A percentile compares a stretch with the other conserved stretches of the same genome.
These are phyloP conservation scores for Penicillium macrosclerotiorum DNA, from an alignment of 495 filamentous ascomycete species.

Conservation along the genomic window DNA sequence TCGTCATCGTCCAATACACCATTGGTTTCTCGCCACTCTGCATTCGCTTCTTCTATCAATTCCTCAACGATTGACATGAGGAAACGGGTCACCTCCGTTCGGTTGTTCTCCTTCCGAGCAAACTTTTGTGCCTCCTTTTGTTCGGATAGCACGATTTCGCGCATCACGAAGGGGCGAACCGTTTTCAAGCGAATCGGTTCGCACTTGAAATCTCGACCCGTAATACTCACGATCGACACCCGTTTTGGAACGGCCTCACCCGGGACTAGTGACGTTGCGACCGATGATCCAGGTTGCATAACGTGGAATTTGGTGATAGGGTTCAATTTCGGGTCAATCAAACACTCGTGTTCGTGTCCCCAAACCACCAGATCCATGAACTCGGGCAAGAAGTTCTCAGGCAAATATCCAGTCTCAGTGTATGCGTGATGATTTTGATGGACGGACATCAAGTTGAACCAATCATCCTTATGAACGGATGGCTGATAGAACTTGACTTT, in stretches of 20 bases:
- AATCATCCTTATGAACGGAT: constrained; percentile 77
- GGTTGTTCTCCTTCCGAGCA: constrained; percentile 77
- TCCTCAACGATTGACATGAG: constrained; percentile 76
- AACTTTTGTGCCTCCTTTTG: constrained; percentile 75
- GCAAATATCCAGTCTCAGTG: constrained; percentile 84
- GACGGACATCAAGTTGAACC: constrained; percentile 95
- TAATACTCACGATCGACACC: constrained; percentile 80
- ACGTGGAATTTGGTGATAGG: constrained; percentile 88
- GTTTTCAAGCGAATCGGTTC: constrained; percentile 82
- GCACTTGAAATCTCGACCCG: constrained; percentile 75
- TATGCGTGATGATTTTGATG: constrained; percentile 96
- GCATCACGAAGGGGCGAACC: constrained; percentile 86
- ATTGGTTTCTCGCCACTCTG: constrained; percentile 72
- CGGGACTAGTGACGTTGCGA: constrained; percentile 86
- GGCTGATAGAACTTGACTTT: constrained; percentile 93
- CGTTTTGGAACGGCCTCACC: constrained; percentile 93
- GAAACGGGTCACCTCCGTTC: constrained; percentile 71
- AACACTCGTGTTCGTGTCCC: constrained; percentile 97
- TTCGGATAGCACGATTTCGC: constrained; percentile 73
- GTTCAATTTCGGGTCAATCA: constrained; percentile 79
- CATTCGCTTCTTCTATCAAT: constrained; percentile 81
- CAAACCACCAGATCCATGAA: constrained; percentile 92
- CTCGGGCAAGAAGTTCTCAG: constrained; percentile 89
- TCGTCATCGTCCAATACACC: constrained; percentile 53
- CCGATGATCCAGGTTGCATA: constrained; percentile 95